Conservation (phyloP, 805 yeast genomes). For the Candida nonsorbophila region DNA sequence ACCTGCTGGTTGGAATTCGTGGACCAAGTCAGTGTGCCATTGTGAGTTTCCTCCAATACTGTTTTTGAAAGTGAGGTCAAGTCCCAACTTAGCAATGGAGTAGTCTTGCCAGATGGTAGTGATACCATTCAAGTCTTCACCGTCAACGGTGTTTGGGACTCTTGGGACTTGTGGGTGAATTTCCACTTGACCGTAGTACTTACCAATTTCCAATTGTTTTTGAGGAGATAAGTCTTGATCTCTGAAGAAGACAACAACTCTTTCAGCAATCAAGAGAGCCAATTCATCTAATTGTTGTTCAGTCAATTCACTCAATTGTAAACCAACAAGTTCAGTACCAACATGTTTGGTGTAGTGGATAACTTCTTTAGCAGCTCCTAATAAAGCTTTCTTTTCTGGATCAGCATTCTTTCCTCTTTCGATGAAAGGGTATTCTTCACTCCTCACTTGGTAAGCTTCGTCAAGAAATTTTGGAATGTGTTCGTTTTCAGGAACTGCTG, state of each 20-base stretch:
- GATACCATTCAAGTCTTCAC: constrained; percentile 22
- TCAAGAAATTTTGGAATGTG: constrained; percentile 23
- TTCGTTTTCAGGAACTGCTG: constrained; percentile 14
- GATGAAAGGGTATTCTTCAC: constrained; percentile 15
- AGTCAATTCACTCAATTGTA: constrained; percentile 20
- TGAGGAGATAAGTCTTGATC: constrained; percentile 28
- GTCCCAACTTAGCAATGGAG: constrained; percentile 19
- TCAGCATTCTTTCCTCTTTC: constrained; percentile 26
- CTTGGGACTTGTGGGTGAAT: constrained; percentile 22
- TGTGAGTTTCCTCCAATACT: constrained; percentile 18
- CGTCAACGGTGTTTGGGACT: constrained; percentile 13
- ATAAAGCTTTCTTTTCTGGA: constrained; percentile 25
- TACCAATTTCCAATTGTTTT: constrained; percentile 22
- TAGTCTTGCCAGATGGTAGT: constrained; percentile 40
- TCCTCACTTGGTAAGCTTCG: constrained; percentile 20
- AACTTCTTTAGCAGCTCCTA: constrained; percentile 25
- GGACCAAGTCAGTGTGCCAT: constrained; percentile 35
- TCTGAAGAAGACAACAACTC: constrained; percentile 25
- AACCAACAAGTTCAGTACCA: constrained; percentile 25
- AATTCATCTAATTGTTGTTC: constrained; percentile 24
- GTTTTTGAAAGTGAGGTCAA: constrained; percentile 23
- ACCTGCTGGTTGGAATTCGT: constrained; percentile 32
- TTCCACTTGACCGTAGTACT: constrained; percentile 26
- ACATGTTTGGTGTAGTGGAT: constrained; percentile 19
- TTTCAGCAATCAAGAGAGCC: constrained; percentile 22